These are phyloP conservation scores for Chlamydomonas eustigma DNA, from an alignment of 139 green algal species.

Conservation along the genomic window DNA sequence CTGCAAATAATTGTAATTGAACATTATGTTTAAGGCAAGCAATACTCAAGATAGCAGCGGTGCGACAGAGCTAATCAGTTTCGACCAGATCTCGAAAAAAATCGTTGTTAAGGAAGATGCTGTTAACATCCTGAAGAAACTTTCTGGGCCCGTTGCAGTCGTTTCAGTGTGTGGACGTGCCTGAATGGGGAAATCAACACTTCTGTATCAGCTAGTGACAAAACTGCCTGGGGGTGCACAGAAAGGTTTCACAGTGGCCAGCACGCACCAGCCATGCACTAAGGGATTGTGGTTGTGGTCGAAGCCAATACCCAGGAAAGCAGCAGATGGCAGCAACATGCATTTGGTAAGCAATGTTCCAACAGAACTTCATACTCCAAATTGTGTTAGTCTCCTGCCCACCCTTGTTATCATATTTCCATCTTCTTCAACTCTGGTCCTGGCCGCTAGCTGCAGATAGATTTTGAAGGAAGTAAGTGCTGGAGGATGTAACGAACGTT, in stretches of 20 bases:
- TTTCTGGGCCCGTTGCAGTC: constrained; percentile 7
- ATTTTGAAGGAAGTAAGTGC: constrained; percentile 16
- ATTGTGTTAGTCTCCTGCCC: background rate
- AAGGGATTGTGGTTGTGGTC: constrained; percentile 98
- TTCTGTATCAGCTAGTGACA: constrained; percentile 15
- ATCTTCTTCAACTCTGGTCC: too few relatives aligned
- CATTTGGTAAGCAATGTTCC: constrained; percentile 47
- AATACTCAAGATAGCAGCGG: background rate
- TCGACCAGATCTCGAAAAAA: background rate
- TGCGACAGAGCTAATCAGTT: constrained; percentile 13
- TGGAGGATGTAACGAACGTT: too few relatives aligned
- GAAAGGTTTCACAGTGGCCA: constrained; percentile 61
- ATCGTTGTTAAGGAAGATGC: constrained; percentile 5
- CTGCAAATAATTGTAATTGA: too few relatives aligned
- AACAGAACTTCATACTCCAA: background rate
- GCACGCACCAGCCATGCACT: constrained; percentile 85
- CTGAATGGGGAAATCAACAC: constrained; percentile 14
- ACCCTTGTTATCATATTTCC: too few relatives aligned
- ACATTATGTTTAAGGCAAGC: background rate
- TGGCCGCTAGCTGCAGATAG: constrained; percentile 2
- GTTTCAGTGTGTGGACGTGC: constrained; percentile 22
- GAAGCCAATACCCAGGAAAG: constrained; percentile 51
- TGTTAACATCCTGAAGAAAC: background rate
- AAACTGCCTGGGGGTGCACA: background rate
- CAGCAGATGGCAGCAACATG: constrained; percentile 63